A percentile compares a stretch with the other conserved stretches of the same genome.
Evolutionary conservation across 116 monocot species (phyloP).

Genomic region (Papilionanthe hybrid): DNA sequence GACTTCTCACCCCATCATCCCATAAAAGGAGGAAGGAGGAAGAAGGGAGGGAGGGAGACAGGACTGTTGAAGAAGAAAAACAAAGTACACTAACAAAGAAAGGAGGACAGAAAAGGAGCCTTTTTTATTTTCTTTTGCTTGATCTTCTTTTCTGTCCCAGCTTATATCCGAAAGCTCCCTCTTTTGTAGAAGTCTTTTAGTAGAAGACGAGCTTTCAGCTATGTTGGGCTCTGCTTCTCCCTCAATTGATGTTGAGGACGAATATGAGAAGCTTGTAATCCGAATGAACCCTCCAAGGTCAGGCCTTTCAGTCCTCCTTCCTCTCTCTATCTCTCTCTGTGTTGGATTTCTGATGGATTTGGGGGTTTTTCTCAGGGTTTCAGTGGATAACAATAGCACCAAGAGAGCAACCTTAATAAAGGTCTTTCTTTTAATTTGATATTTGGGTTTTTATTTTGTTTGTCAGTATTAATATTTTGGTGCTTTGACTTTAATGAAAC

Average conservation of each 20-base stretch:
- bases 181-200: not conserved
- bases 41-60: constrained; percentile 10
- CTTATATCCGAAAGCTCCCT: not conserved
- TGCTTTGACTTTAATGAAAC: not conserved
- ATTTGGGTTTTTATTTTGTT: not conserved
- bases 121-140: not conserved
- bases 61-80: not conserved
- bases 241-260: constrained; percentile 55
- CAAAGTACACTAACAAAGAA: constrained; percentile 1
- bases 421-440: constrained; percentile 20
- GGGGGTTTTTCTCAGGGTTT: constrained; percentile 40
- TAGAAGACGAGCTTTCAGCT: not conserved
- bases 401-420: constrained; percentile 61
- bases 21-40: not conserved
- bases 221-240: constrained; percentile 51
- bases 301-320: not conserved
- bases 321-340: not conserved
- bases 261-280: constrained; percentile 80
- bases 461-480: too few species aligned
- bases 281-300: constrained; percentile 90
- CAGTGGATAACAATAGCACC: constrained; percentile 68
- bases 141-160: not conserved
- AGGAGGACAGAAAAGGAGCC: not conserved
- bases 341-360: not conserved
- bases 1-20: not conserved